Evolutionary conservation across 305 asterid species (phyloP), one percentile per base, ranked within the genome.

Genomic region (Solanum hybrid): DNA sequence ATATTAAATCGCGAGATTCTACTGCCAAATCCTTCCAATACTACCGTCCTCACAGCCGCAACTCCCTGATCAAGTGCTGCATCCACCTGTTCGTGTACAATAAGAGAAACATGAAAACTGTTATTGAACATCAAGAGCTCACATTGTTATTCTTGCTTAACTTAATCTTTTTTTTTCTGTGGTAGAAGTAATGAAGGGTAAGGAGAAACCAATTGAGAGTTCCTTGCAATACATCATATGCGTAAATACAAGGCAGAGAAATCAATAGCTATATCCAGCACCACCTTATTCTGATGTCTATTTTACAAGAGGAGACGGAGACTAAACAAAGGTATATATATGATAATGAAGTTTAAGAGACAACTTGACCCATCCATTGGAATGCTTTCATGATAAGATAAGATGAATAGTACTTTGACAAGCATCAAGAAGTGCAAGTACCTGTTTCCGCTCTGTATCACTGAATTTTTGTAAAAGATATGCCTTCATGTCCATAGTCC

Each of bases 401-500:
- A 29, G 38, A 82, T 15, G 69, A 27, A 27, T 27, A 2, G 29
- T 27, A 27, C 29, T 27, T 27, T 27, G 29, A 27, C 29, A 38
- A 73, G 72, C 34, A 38, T 60, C 13, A 36, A 19, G 86, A 34
- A 80, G 85, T 7, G 17, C 86, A 51, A 51, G 27, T 32, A 95
- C 99, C 97, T 97, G 99, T 88, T 91, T 71, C 73, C 98, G 93
- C 91, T 97, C 99, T 22, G 88, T n/a, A 38, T 93, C 27, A 91
- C 99, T 96, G 91, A 96, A 96, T 91, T 95, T 96, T 93, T 97
- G 99, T 89, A 97, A 98, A 85, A 96, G 96, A 92, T 85, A 98
- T 66, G 99, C 99, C 92, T 92, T 98, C 95, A 95, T 91, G 92
- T 98, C 99, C 99, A 98, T 98, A 32, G 93, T 91, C 86, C 99